Evolutionary conservation across 345 rosid genomes (phyloP).

Genomic region (Arabidopsis suecica): DNA sequence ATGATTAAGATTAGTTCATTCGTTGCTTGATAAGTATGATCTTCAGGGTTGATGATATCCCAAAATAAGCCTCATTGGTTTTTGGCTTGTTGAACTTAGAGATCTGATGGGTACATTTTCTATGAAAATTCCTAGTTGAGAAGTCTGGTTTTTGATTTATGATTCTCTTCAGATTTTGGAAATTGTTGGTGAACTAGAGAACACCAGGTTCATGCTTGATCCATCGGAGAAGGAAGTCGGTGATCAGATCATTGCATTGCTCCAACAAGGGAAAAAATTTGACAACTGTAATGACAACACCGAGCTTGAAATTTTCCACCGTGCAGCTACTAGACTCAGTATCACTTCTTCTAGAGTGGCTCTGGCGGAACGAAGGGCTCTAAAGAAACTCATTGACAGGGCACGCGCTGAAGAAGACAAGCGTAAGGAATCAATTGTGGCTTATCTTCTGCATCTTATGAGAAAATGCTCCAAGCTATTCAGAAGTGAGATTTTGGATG

Average conservation of each 20-base stretch:
- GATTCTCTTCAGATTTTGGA: slow-evolving; percentile 72
- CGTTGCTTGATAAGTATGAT: slow-evolving; percentile 8
- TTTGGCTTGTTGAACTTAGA: not conserved
- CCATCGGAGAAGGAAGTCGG: slow-evolving; percentile 94
- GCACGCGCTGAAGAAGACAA: slow-evolving; percentile 97
- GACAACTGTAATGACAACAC: slow-evolving; percentile 60
- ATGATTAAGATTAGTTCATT: not conserved
- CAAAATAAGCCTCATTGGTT: not conserved
- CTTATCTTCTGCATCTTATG: slow-evolving; percentile 91
- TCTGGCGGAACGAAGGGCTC: slow-evolving; percentile 88
- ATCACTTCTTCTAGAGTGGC: slow-evolving; percentile 91
- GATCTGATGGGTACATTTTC: slow-evolving; percentile 11
- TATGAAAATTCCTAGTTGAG: not conserved
- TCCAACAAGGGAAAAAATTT: slow-evolving; percentile 90
- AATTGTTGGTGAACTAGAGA: slow-evolving; percentile 74
- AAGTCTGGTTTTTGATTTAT: slow-evolving; percentile 36
- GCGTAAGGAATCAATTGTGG: slow-evolving; percentile 96
- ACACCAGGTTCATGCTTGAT: slow-evolving; percentile 64
- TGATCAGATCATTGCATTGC: slow-evolving; percentile 78
- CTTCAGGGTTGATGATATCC: not conserved
- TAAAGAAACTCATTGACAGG: slow-evolving; percentile 89
- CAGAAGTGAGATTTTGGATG: slow-evolving; percentile 81
- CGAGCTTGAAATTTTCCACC: slow-evolving; percentile 90
- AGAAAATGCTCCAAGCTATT: slow-evolving; percentile 93
- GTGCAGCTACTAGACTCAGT: slow-evolving; percentile 75